Base-by-base conservation (phyloP, 2,329 filamentous ascomycete genomes). In the Penicillium occitanis region DNA sequence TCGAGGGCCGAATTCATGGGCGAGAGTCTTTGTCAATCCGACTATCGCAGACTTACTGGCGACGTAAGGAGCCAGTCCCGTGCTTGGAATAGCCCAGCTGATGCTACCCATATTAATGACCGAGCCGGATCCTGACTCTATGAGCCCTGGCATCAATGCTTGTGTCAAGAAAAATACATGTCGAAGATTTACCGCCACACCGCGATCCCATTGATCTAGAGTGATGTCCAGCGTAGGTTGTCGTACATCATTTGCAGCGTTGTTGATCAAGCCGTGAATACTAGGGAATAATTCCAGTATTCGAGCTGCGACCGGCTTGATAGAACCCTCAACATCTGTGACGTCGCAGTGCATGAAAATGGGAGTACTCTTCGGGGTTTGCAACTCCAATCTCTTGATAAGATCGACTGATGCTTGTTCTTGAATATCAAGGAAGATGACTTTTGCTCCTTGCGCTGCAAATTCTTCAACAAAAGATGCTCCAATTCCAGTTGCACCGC, bases 401-500 rank as follows among this genome's bases (percentile, higher is more conserved):
- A 44, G 40, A n/a, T 44, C 14, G 40, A 44, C 40, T n/a, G 40
- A 44, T n/a, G 17, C 40, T 69, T 67, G n/a, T 37, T 75, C 69
- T 1, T 73, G 72, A 37, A 79, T 77, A 66, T 84, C 82, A 5
- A 84, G 70, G 69, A 84, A 80, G 37, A 82, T 69, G 57, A 84
- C 82, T 14, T 73, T 68, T n/a, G 77, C 75, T n/a, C 81, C 80
- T 60, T 84, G 81, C 1, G 74, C 71, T 63, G 78, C 77, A 69
- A 84, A 84, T 42, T 78, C 71, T 69, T 82, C 77, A 22, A 83
- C 82, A 8, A 78, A 76, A 1, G 42, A 69, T 7, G 70, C 70
- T 19, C 82, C 82, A 64, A 84, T 84, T 13, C 82, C 82, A 63
- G 80, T 77, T 37, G 82, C 82, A 2, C 80, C 82, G 42, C 82